Base-by-base conservation (phyloP, 441 rosid genomes). In the Jatropha podagrica region DNA sequence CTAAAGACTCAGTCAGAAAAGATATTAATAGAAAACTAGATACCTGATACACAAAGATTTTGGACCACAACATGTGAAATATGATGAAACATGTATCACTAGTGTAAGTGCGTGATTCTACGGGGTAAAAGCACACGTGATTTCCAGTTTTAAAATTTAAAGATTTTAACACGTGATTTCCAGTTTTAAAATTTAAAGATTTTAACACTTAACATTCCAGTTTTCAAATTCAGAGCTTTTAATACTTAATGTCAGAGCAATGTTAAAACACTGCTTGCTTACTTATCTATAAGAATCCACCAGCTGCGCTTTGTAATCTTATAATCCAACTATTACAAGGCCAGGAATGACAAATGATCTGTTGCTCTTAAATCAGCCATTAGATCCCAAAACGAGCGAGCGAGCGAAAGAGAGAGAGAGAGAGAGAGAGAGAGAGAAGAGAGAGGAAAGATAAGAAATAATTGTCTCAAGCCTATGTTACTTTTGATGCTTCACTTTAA, bases 1-100 rank as follows among this genome's bases (percentile, higher is more conserved):
- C 46, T 32, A 48, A 68, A 68, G 49, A 48, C 61, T 48, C 40
- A 20, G 40, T 3, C 49, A 55, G 67, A 69, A 64, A 38, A 69
- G 18, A 55, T 20, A 58, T n/a, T 54, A 26, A 4, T 59, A 32
- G 26, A 18, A 37, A 44, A 68, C 51, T 51, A 62, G 59, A 42
- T 58, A 58, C 64, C 61, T 32, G 17, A 51, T 48, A 63, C 37
- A 37, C 20, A 18, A 40, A 48, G 17, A 8, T 40, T 73, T 61
- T 42, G 14, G 27, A 52, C 51, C 52, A 41, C 0, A 41, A 20
- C 10, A 20, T 37, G 23, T 23, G 40, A 26, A 71, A 59, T 59
- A 71, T 12, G 40, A 71, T 7, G 20, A 3, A 11, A 51, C n/a
- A 54, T 2, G 56, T 0, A 63, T 26, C 42, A 52, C 46, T 48